Base-by-base conservation (phyloP, 2,329 filamentous ascomycete genomes). In the Tolypocladium inflatum region DNA sequence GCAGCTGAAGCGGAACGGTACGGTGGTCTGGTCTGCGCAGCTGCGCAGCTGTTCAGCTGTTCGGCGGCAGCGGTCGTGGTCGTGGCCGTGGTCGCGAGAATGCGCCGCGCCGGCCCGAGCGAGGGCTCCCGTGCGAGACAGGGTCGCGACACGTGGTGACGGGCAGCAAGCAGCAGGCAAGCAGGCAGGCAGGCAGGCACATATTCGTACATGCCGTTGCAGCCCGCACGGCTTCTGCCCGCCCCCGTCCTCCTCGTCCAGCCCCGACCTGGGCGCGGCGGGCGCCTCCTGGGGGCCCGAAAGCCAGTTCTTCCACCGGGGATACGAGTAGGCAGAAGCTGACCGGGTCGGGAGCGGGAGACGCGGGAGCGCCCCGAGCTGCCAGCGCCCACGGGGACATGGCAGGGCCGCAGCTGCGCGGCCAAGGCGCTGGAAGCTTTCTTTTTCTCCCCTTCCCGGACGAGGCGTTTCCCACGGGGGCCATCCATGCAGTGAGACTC, bases 401-500 rank as follows among this genome's bases (percentile, higher is more conserved):
- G 43, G 9, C 17, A 2, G 8, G 23, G 43, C 19, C 23, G 7
- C 45, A 10, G 17, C 45, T 19, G 26, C 45, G 4, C 45, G 30
- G 45, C 45, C 43, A 48, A 30, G 23, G 21, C 2, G 21, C 21
- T n/a, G 21, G 43, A 26, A 17, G 43, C 43, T 19, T 4, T 11
- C 26, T 19, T 33, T 26, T 7, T 5, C 6, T 17, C 4, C 45
- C 45, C 45, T 26, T 26, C 21, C 26, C 23, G 43, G 43, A 30
- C 9, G 7, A 30, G 17, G 23, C 38, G 15, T 15, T 9, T 41
- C 38, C 38, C 38, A 15, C 13, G 38, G 13, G 15, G 38, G 38
- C 13, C 10, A 15, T 6, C 38, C 23, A 21, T 58, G 57, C 57
- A 7, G 57, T 58, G 57, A 51, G 37, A 58, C 57, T 53, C 53